phyloP scores from a whole-genome alignment of 176 grass and related monocot species.

The Hordeum marinum region DNA sequence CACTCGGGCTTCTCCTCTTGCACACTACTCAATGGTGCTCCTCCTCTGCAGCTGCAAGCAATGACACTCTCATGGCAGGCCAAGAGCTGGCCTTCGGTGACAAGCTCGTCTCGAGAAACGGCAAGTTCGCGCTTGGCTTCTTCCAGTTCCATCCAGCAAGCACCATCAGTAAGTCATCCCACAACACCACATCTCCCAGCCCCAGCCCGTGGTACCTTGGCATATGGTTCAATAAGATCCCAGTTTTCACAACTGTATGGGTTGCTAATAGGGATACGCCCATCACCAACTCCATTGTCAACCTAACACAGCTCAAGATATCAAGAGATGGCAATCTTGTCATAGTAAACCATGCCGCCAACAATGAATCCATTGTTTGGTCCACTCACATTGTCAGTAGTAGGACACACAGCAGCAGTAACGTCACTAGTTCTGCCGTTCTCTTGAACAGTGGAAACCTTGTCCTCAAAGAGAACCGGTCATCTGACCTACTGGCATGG shows the following conservation, averaged over 20 bases:
- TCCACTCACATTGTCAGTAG: background rate
- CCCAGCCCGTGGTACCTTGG: background rate
- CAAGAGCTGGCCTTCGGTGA: constrained; percentile 5
- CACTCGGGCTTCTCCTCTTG: background rate
- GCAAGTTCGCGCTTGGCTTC: constrained; percentile 48
- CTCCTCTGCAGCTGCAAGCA: background rate
- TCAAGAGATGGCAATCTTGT: background rate
- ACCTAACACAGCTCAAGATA: background rate
- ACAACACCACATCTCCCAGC: background rate
- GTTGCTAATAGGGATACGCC: background rate
- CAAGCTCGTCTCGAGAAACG: constrained; percentile 29
- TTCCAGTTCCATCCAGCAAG: constrained; percentile 12
- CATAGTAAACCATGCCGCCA: background rate
- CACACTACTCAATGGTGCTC: background rate
- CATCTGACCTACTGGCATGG: background rate
- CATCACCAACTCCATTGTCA: background rate
- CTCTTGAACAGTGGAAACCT: background rate
- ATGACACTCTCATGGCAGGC: background rate
- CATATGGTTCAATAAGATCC: background rate
- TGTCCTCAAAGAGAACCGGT: background rate
- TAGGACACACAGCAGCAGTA: background rate
- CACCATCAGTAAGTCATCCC: background rate
- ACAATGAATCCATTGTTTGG: background rate
- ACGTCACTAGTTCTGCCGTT: background rate
- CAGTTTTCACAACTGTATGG: background rate